Conservation (phyloP, 441 rosid genomes). For the Isatis lusitanica region DNA sequence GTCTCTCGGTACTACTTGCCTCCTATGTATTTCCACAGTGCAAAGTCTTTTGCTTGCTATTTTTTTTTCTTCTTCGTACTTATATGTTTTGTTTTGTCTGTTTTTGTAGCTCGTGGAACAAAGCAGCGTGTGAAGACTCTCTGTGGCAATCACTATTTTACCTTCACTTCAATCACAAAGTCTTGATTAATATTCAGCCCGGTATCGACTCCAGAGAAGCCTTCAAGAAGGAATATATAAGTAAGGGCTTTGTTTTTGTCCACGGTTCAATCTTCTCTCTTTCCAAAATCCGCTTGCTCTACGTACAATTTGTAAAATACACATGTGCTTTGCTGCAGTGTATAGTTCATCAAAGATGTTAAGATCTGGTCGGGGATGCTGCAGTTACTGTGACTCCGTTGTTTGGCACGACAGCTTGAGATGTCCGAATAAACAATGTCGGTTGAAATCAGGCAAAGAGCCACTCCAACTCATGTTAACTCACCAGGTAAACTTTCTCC, state of each 20-base stretch:
- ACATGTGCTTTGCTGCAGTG: conserved; percentile 24
- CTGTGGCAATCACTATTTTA: conserved; percentile 60
- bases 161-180: conserved; percentile 37
- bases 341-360: conserved; percentile 47
- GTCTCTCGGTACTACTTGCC: conserved; percentile 61
- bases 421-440: conserved; percentile 48
- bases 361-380: conserved; percentile 61
- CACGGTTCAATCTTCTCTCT: neutral
- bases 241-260: conserved; percentile 35
- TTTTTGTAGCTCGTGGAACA: conserved; percentile 74
- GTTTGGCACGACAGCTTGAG: conserved; percentile 65
- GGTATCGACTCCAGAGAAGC: conserved; percentile 62
- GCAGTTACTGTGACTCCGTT: conserved; percentile 50
- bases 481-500: conserved; percentile 44
- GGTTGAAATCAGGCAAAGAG: conserved; percentile 25
- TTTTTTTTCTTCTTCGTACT: neutral
- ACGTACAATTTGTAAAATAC: neutral
- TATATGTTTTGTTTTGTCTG: neutral
- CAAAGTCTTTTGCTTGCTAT: neutral
- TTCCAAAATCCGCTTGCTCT: neutral
- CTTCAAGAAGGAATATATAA: conserved; percentile 51
- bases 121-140: conserved; percentile 56
- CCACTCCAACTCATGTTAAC: conserved; percentile 49
- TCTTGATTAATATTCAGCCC: conserved; percentile 14
- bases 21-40: conserved; percentile 4